Evolutionary conservation across 768 basidiomycete genomes (phyloP), one percentile per base, ranked within the genome.

Genomic region (Boletus bicolor): DNA sequence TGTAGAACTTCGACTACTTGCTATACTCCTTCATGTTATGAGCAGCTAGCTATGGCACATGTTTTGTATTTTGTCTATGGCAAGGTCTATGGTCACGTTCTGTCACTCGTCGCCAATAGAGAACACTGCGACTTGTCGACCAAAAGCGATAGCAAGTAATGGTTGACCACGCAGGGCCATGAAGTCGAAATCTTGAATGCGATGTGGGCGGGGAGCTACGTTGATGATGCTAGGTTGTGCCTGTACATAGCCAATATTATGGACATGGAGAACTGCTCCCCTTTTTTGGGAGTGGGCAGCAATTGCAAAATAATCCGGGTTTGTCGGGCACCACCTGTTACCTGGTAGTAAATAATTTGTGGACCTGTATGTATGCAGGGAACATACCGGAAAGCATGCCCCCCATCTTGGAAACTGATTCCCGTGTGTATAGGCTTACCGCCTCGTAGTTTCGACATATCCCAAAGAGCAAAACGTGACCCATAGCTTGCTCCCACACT

Each of bases 401-500:
- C 82, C 6, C 87, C 87, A 56, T 89, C 85, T 32, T 82, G 75
- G 57, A 87, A 88, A 64, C 79, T 84, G 51, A 74, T 72, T 2
- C 86, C 86, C 5, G 79, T 78, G n/a, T 79, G 72, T 59, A 74
- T 72, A 1, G 91, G 91, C 59, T 87, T 84, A 7, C 91, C 91
- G 34, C 91, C 91, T 43, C 81, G 78, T 36, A 91, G 72, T 61
- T 81, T 82, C 12, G 82, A 78, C 50, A 89, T 77, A 65, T 93
- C 86, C 91, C 91, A 93, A 19, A 93, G 67, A 15, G 83, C 79
- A 66, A 89, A 91, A 49, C 76, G 78, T n/a, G 82, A 75, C 9
- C 87, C 87, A 65, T 84, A 91, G 21, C 82, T 82, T 32, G 85
- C 86, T 39, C 91, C 91, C 44, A 93, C 79, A 51, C 91, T 92